These are phyloP conservation scores for Tieghemostelium lacteum DNA, from an alignment of 78 protist species.

Conservation along the genomic window DNA sequence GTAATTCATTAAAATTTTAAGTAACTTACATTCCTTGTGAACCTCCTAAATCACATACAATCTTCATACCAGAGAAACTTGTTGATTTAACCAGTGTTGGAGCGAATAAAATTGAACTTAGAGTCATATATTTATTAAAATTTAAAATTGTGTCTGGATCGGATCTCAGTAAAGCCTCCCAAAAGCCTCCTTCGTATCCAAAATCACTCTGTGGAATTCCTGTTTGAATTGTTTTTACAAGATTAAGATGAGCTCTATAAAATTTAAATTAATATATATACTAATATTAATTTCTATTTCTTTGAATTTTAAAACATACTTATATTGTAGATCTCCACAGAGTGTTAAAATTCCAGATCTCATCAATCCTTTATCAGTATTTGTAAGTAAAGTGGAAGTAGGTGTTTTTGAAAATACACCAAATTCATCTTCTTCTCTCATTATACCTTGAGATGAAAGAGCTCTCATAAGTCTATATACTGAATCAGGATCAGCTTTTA, in stretches of 20 bases:
- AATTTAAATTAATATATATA: too few relatives aligned
- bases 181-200: too few relatives aligned
- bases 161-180: too few relatives aligned
- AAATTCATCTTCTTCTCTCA: conserved; percentile 6
- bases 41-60: conserved; percentile 56
- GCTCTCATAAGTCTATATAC: conserved; percentile 16
- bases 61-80: conserved; percentile 6
- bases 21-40: conserved; percentile 26
- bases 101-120: not conserved
- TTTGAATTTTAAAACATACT: not conserved
- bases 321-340: not conserved
- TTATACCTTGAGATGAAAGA: not conserved
- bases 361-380: not conserved
- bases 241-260: too few relatives aligned
- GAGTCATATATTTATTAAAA: not conserved
- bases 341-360: not conserved
- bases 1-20: not conserved
- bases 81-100: not conserved
- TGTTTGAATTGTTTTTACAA: too few relatives aligned
- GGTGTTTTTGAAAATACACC: conserved; percentile 7
- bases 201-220: too few relatives aligned
- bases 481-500: not conserved
- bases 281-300: too few relatives aligned
- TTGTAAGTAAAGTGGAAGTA: not conserved
- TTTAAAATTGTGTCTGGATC: too few relatives aligned